Conservation (phyloP, 345 rosid species). For the Aquilaria yunnanensis region DNA sequence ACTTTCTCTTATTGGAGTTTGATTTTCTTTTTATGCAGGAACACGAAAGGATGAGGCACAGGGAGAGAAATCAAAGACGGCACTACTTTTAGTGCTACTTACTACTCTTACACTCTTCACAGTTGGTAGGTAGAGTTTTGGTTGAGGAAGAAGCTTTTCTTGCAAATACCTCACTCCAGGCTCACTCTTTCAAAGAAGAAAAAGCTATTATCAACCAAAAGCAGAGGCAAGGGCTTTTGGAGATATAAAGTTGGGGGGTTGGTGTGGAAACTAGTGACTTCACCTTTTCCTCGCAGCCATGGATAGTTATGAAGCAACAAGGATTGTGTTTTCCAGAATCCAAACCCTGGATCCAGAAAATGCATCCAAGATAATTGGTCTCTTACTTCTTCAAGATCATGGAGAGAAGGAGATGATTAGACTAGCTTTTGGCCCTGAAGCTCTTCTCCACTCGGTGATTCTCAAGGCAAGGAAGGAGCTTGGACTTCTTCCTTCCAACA, state of each 20-base stretch:
- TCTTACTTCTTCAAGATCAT: slow-evolving; percentile 81
- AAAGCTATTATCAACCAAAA: slow-evolving; percentile 18
- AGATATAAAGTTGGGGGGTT: slow-evolving; percentile 10
- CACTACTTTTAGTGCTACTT: too few species aligned
- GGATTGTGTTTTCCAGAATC: slow-evolving; percentile 78
- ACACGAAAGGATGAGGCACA: too few species aligned
- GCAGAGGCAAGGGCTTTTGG: slow-evolving; percentile 16
- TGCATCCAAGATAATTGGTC: slow-evolving; percentile 94
- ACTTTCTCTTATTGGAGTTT: too few species aligned
- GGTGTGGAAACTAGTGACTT: slow-evolving; percentile 24
- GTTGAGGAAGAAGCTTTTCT: slow-evolving; percentile 48
- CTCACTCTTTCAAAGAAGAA: slow-evolving; percentile 15
- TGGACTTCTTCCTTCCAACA: slow-evolving; percentile 43
- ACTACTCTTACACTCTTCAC: too few species aligned
- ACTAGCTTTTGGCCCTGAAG: slow-evolving; percentile 83
- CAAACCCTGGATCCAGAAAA: slow-evolving; percentile 74
- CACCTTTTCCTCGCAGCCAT: slow-evolving; percentile 28
- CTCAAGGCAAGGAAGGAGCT: slow-evolving; percentile 66
- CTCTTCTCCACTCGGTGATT: slow-evolving; percentile 66
- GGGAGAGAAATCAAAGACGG: too few species aligned
- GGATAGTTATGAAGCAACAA: slow-evolving; percentile 93
- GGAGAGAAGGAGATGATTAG: slow-evolving; percentile 97
- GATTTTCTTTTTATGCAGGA: too few species aligned
- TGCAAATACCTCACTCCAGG: slow-evolving; percentile 14
- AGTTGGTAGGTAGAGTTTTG: slow-evolving; percentile 41